Conservation (phyloP, 331 rosid species). For the Stylosanthes scabra region DNA sequence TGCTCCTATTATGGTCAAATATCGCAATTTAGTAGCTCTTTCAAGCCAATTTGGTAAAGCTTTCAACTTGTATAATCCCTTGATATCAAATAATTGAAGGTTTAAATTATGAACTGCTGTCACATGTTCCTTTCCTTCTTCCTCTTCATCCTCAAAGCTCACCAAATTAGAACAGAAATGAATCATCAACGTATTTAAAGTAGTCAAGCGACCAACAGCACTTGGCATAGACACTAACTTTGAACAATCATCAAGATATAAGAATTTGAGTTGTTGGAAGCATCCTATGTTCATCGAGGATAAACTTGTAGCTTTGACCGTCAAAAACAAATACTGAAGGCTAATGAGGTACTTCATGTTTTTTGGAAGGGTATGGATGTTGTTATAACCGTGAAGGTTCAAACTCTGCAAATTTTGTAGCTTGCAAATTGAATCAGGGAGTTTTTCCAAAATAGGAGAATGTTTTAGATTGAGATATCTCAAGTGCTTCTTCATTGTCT, state of each 20-base stretch:
- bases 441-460: constrained; percentile 11
- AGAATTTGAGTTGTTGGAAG: constrained; percentile 32
- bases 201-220: constrained; percentile 13
- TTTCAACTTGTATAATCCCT: constrained; percentile 6
- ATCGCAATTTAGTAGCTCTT: background rate
- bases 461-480: constrained; percentile 40
- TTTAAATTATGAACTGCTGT: constrained; percentile 15
- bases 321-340: constrained; percentile 17
- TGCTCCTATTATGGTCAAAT: background rate
- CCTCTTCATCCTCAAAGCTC: constrained; percentile 20
- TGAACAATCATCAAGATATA: constrained; percentile 28
- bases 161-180: background rate
- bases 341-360: constrained; percentile 22
- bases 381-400: background rate
- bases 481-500: constrained; percentile 36
- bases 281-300: constrained; percentile 14
- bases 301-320: constrained; percentile 29
- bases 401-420: constrained; percentile 39
- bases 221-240: constrained; percentile 23
- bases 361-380: constrained; percentile 30
- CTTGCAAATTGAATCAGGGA: constrained; percentile 42
- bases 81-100: constrained; percentile 10
- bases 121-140: constrained; percentile 9
- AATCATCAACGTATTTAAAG: constrained; percentile 17
- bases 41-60: constrained; percentile 30